Conservation (phyloP, 2,329 filamentous ascomycete species). For the Ascochyta viciae-villosae region DNA sequence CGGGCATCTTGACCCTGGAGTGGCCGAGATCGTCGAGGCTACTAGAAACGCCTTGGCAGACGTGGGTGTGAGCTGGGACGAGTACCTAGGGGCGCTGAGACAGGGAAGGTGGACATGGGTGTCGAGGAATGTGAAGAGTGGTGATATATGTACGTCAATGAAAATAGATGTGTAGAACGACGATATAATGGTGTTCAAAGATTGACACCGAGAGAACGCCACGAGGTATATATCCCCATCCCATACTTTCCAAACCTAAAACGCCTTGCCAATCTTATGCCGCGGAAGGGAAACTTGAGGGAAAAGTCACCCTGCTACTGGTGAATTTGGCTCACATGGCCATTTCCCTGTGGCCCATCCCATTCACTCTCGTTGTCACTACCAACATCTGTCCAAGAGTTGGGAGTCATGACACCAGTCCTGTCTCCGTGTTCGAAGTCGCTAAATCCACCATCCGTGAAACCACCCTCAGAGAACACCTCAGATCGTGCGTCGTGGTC, state of each 20-base stretch:
- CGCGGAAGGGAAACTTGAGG: neutral
- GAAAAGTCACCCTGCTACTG: conserved; percentile 19
- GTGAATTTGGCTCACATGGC: conserved; percentile 40
- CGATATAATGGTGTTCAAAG: neutral
- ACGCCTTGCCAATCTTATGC: conserved; percentile 12
- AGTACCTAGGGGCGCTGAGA: neutral
- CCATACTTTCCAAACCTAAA: neutral
- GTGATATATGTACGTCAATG: neutral
- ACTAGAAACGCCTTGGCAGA: neutral
- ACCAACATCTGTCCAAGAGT: conserved; percentile 50
- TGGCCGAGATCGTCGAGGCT: neutral
- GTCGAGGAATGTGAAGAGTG: neutral
- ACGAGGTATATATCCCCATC: neutral
- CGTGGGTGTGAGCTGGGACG: neutral
- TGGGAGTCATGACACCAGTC: conserved; percentile 47
- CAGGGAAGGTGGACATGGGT: neutral
- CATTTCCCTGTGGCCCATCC: conserved; percentile 33
- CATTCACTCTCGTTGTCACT: conserved; percentile 51
- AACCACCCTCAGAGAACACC: conserved; percentile 44
- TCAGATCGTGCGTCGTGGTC: conserved; percentile 46
- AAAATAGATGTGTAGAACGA: neutral
- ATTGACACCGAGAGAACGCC: neutral
- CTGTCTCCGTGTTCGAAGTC: conserved; percentile 33
- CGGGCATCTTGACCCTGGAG: neutral
- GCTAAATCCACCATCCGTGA: conserved; percentile 47